phyloP scores from a whole-genome alignment of 805 yeast genomes.

The Candida cerambycidarum region DNA sequence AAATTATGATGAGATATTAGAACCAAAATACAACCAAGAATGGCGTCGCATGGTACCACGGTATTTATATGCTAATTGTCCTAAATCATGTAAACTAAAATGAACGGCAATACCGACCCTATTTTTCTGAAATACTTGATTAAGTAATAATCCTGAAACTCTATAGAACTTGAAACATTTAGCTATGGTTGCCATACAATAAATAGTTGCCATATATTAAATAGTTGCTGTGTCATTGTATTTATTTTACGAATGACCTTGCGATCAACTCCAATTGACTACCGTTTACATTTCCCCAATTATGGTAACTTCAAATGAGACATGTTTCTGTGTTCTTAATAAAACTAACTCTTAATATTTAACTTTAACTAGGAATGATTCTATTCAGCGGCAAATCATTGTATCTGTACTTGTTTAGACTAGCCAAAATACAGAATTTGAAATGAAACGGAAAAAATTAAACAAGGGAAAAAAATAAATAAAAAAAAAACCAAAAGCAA shows the following conservation, averaged over 20 bases:
- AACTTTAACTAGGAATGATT: no score
- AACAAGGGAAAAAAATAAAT: background rate
- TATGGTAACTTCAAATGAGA: background rate
- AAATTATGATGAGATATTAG: no score
- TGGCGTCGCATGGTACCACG: background rate
- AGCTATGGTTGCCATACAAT: no score
- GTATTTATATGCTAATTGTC: no score
- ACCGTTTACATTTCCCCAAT: slow-evolving; percentile 3
- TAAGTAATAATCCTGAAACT: no score
- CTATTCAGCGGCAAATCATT: no score
- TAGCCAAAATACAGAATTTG: background rate
- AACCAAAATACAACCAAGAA: background rate
- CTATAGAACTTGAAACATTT: no score
- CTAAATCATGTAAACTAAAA: no score
- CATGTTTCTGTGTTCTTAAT: background rate
- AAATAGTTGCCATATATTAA: no score
- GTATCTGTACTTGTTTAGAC: no score
- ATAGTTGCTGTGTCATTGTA: background rate
- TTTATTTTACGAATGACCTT: slow-evolving; percentile 1
- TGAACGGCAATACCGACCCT: background rate
- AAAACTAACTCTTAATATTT: no score
- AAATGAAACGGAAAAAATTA: slow-evolving; percentile 3
- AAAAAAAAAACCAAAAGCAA: background rate
- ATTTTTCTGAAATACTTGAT: background rate
- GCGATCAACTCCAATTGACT: slow-evolving; percentile 2